A percentile compares a stretch with the other conserved stretches of the same genome.
Evolutionary conservation across 1,284 basidiomycete species (phyloP).

Genomic region (Malassezia psittaci): DNA sequence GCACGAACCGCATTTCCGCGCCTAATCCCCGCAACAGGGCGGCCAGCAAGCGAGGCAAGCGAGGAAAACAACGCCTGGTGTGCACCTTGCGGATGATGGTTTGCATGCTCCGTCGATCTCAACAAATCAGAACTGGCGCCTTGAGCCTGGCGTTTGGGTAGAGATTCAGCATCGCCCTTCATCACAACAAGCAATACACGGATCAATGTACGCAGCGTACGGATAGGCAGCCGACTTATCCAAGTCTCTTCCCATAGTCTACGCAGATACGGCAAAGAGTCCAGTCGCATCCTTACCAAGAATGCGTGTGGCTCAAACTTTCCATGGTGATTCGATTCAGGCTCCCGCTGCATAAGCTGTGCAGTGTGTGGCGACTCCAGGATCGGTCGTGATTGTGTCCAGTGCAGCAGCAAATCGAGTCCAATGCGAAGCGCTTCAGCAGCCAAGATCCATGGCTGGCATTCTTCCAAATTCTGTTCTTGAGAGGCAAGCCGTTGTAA

Average conservation of each 20-base stretch:
- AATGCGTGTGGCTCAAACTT: slow-evolving; percentile 72
- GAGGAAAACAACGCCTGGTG: slow-evolving; percentile 15
- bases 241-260: slow-evolving; percentile 74
- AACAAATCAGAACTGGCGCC: neutral
- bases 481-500: neutral
- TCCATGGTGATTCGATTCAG: neutral
- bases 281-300: slow-evolving; percentile 67
- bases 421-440: slow-evolving; percentile 72
- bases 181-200: slow-evolving; percentile 71
- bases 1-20: slow-evolving; percentile 9
- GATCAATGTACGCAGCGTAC: slow-evolving; percentile 56
- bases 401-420: slow-evolving; percentile 64
- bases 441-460: slow-evolving; percentile 46
- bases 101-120: too few species aligned
- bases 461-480: slow-evolving; percentile 50
- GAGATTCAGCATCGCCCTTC: slow-evolving; percentile 57
- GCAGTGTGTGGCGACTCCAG: slow-evolving; percentile 76
- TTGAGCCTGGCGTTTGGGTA: neutral
- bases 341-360: slow-evolving; percentile 50
- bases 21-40: slow-evolving; percentile 3
- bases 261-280: slow-evolving; percentile 60
- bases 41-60: slow-evolving; percentile 14
- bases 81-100: neutral
- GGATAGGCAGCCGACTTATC: slow-evolving; percentile 62
- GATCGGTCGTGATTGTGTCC: slow-evolving; percentile 63